A percentile compares a stretch with the other conserved stretches of the same genome.
Conservation (phyloP, 495 filamentous ascomycete genomes). For the Tuber brumale region DNA sequence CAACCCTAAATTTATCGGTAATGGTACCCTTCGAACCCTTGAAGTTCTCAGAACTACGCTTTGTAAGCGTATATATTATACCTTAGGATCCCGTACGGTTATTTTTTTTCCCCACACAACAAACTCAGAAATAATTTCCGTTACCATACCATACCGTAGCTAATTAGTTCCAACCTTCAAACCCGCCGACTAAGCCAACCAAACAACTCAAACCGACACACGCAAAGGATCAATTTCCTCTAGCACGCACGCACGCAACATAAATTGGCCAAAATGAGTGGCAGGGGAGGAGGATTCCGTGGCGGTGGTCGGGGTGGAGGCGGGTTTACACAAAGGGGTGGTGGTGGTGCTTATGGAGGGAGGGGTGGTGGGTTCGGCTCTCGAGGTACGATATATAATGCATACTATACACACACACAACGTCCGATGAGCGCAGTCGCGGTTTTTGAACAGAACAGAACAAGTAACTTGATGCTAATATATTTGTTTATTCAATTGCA, state of each 20-base stretch:
- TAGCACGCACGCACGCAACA: constrained; percentile 9
- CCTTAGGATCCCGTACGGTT: neutral
- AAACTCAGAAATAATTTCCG: constrained; percentile 8
- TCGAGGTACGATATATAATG: constrained; percentile 8
- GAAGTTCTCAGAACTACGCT: neutral
- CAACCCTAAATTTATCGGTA: too few species aligned
- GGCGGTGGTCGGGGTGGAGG: constrained; percentile 51
- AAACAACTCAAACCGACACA: constrained; percentile 8
- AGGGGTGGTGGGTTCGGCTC: constrained; percentile 12
- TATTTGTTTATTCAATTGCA: constrained; percentile 40
- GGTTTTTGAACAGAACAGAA: neutral
- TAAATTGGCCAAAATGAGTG: constrained; percentile 25
- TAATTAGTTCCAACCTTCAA: neutral
- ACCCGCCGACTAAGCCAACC: neutral
- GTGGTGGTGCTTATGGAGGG: too few species aligned
- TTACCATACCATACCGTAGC: too few species aligned
- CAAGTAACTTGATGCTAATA: constrained; percentile 17
- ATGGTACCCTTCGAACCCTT: neutral
- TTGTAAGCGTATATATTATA: neutral
- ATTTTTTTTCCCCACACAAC: constrained; percentile 16
- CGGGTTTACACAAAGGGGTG: constrained; percentile 44
- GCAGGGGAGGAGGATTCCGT: constrained; percentile 42
- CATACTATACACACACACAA: neutral
- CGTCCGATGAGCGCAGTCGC: neutral
- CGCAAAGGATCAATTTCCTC: constrained; percentile 9